Evolutionary conservation across 163 green algal species (phyloP), one percentile per base, ranked within the genome.

Genomic region (Chlamydomonas reinhardtii): DNA sequence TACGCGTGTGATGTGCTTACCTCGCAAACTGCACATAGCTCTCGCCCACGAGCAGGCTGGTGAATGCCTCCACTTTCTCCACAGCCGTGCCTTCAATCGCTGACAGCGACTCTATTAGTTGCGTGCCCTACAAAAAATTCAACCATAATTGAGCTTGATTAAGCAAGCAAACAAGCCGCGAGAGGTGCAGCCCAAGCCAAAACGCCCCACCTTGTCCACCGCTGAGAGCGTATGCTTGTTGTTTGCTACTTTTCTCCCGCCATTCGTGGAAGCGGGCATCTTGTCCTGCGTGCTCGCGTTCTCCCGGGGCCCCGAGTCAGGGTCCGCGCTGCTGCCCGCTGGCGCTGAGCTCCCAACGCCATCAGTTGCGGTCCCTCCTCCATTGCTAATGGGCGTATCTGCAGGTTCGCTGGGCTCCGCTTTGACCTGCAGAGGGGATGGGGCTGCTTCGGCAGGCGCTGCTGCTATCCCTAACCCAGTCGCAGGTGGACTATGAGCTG

Each of bases 41-140:
- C 39, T 89, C 84, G 31, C 48, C 59, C n/a, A 89, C 78, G 34
- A 89, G 70, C 15, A 89, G 59, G 32, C 73, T 89, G 24, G 84
- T 89, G 62, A 89, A 89, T 11, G 84, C 84, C 34, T 89, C 84
- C 19, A 89, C 84, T 31, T 89, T 89, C 35, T 89, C 84, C 5
- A 89, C 78, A 2, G 84, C 75, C 14, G 84, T 89, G 15, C 84
- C 84, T 25, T 89, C 84, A 82, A 89, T 89, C 37, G 78, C 84
- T 12, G 84, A 89, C 8, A 89, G 48, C 9, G 74, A 85, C 43
- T 89, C 84, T 35, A 89, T 89, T 5, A 89, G 43, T 35, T 89
- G 74, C 9, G 84, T 89, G 15, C 84, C 84, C 84, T 89, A 16
- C 20, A 56, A 20, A 24, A 35, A 31, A 5, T 35, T 17, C 9